Conservation (phyloP, 2,329 filamentous ascomycete species). For the Alternaria brassicae region DNA sequence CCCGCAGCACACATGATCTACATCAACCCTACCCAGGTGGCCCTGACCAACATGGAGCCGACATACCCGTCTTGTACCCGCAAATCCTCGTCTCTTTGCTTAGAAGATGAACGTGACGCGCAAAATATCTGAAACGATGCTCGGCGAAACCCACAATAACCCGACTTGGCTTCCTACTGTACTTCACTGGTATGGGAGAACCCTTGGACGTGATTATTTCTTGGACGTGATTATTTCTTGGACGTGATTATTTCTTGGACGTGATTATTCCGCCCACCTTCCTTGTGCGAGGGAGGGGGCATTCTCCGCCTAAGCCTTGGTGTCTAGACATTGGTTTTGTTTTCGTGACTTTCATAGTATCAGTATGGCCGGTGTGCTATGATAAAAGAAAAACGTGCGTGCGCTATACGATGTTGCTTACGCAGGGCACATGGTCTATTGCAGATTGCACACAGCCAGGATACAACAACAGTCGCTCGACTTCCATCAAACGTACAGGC, state of each 20-base stretch:
- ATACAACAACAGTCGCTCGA: neutral
- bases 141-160: neutral
- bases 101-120: neutral
- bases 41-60: neutral
- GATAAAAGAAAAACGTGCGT: too few relatives aligned
- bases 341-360: neutral
- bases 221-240: too few relatives aligned
- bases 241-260: too few relatives aligned
- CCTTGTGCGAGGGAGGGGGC: neutral
- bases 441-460: neutral
- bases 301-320: neutral
- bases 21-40: neutral
- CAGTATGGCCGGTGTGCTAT: too few relatives aligned
- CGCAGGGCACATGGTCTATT: neutral
- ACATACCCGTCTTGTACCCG: slow-evolving; percentile 13
- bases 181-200: too few relatives aligned
- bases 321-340: neutral
- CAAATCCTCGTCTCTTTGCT: neutral
- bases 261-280: neutral
- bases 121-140: neutral
- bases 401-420: too few relatives aligned
- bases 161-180: neutral
- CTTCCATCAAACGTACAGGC: neutral
- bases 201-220: neutral
- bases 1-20: neutral